phyloP scores from a whole-genome alignment of 2,329 filamentous ascomycete genomes.

The Clonostachys chloroleuca region DNA sequence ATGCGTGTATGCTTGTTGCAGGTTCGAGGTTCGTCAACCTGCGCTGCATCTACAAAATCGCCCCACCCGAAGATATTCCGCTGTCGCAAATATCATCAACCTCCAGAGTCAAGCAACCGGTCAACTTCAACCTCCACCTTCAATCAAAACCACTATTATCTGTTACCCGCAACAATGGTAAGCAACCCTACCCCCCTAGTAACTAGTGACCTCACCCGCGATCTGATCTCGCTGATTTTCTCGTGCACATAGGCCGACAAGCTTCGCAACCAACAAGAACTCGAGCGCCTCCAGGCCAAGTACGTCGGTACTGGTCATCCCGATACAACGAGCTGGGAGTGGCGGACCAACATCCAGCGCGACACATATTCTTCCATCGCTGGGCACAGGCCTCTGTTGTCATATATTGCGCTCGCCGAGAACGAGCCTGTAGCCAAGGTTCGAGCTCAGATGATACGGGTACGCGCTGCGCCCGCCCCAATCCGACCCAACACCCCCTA shows the following conservation, averaged over 20 bases:
- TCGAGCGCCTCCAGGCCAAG: constrained; percentile 92
- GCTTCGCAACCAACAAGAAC: constrained; percentile 93
- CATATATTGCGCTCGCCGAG: constrained; percentile 86
- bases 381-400: constrained; percentile 82
- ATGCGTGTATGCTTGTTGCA: no score
- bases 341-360: constrained; percentile 91
- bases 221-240: neutral
- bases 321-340: constrained; percentile 96
- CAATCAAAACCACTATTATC: neutral
- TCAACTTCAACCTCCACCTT: neutral
- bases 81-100: constrained; percentile 1
- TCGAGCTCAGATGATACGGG: constrained; percentile 74
- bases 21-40: no score
- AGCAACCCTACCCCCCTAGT: no score
- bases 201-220: neutral
- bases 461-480: constrained; percentile 21
- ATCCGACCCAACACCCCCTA: neutral
- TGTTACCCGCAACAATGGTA: no score
- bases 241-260: constrained; percentile 72
- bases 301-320: constrained; percentile 95
- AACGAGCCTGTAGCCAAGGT: constrained; percentile 81
- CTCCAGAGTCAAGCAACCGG: neutral
- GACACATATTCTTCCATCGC: constrained; percentile 88
- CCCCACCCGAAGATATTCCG: constrained; percentile 2
- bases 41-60: neutral